phyloP scores from a whole-genome alignment of 495 filamentous ascomycete genomes.

The Apodospora peruviana region DNA sequence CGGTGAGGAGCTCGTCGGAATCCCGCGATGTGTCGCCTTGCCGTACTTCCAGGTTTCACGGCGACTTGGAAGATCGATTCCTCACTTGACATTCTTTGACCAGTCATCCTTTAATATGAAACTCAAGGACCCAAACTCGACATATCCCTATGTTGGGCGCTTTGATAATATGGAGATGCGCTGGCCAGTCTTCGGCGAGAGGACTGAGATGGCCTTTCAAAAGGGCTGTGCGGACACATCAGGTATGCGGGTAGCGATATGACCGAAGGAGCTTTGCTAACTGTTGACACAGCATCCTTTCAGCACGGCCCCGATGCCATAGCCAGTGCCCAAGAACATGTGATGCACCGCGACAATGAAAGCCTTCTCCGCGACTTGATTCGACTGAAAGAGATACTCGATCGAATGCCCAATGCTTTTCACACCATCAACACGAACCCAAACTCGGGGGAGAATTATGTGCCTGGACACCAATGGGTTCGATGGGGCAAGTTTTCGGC shows the following conservation, averaged over 20 bases:
- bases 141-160: conserved; percentile 40
- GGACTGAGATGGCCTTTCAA: conserved; percentile 43
- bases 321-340: conserved; percentile 46
- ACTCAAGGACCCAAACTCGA: conserved; percentile 39
- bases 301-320: conserved; percentile 40
- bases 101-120: conserved; percentile 49
- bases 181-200: conserved; percentile 48
- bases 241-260: conserved; percentile 10
- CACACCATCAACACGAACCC: conserved; percentile 49
- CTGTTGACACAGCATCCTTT: conserved; percentile 33
- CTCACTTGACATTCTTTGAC: conserved; percentile 46
- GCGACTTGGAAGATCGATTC: conserved; percentile 41
- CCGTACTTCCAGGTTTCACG: conserved; percentile 43
- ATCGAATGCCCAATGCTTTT: conserved; percentile 46
- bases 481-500: conserved; percentile 46
- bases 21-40: conserved; percentile 41
- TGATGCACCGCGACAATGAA: conserved; percentile 45
- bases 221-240: conserved; percentile 39
- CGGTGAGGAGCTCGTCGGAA: conserved; percentile 43
- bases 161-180: conserved; percentile 48
- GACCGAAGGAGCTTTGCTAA: neutral
- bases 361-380: conserved; percentile 43
- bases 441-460: conserved; percentile 41
- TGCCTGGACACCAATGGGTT: conserved; percentile 35
- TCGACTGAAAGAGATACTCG: conserved; percentile 43